phyloP scores from a whole-genome alignment of 2,329 filamentous ascomycete species.

The Thielaviopsis populi region DNA sequence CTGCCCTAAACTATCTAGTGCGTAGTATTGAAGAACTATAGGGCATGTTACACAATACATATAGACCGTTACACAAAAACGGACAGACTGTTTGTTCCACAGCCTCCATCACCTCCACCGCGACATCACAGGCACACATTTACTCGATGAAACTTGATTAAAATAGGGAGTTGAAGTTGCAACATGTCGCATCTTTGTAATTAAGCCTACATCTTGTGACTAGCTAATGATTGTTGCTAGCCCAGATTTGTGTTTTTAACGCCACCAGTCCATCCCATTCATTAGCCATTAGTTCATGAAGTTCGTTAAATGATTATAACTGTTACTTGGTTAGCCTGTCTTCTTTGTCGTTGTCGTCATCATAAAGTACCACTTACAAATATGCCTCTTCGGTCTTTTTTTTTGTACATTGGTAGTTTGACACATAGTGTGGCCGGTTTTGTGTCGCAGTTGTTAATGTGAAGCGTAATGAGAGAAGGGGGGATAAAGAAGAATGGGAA shows the following conservation, averaged over 20 bases:
- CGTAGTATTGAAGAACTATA: slow-evolving; percentile 46
- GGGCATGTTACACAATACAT: neutral
- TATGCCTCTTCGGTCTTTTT: neutral
- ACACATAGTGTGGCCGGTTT: neutral
- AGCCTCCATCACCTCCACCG: neutral
- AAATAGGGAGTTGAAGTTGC: neutral
- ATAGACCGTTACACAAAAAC: neutral
- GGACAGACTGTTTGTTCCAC: too few species aligned
- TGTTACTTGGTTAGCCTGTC: neutral
- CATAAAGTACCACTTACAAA: neutral
- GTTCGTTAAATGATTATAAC: slow-evolving; percentile 1
- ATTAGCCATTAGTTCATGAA: neutral
- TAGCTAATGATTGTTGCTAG: neutral
- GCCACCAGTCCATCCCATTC: neutral
- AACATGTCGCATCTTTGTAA: neutral
- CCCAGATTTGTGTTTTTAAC: neutral
- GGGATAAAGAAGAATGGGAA: neutral
- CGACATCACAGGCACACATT: neutral
- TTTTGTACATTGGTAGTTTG: neutral
- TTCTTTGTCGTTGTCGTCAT: neutral
- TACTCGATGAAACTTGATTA: too few species aligned
- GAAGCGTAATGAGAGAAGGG: neutral
- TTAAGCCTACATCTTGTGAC: neutral
- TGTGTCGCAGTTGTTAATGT: neutral
- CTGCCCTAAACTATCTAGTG: slow-evolving; percentile 38